Conservation (phyloP, 768 basidiomycete genomes). For the Lactarius psammicola region DNA sequence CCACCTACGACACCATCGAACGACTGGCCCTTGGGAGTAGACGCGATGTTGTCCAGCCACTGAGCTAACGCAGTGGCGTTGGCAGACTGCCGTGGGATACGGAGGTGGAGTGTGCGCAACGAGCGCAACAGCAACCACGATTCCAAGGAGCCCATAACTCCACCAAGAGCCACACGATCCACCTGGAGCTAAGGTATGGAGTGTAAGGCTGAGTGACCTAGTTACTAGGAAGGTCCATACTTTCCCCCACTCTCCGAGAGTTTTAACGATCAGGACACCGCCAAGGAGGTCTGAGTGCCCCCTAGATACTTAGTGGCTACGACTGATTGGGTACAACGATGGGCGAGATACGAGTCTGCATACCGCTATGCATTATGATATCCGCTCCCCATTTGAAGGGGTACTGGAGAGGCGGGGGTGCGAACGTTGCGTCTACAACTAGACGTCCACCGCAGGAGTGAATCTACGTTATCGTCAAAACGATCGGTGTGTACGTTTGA, state of each 20-base stretch:
- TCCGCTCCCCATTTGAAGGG: constrained; percentile 85
- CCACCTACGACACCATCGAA: constrained; percentile 72
- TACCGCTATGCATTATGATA: constrained; percentile 62
- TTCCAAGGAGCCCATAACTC: constrained; percentile 74
- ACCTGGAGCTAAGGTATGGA: constrained; percentile 50
- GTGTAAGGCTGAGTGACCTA: constrained; percentile 1
- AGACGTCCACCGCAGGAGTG: constrained; percentile 73
- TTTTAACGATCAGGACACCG: constrained; percentile 73
- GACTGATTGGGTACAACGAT: neutral
- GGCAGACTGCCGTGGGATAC: constrained; percentile 73
- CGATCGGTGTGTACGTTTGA: neutral
- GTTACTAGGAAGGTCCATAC: constrained; percentile 39
- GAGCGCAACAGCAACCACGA: constrained; percentile 84
- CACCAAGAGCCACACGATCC: constrained; percentile 64
- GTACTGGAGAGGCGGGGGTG: constrained; percentile 83
- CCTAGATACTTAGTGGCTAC: constrained; percentile 82
- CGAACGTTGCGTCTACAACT: constrained; percentile 83
- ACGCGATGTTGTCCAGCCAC: constrained; percentile 60
- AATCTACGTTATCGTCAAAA: constrained; percentile 30
- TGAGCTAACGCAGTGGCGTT: constrained; percentile 69
- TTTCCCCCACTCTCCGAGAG: constrained; percentile 58
- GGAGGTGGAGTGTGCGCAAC: constrained; percentile 76
- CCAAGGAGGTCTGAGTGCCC: constrained; percentile 82
- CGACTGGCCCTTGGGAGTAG: constrained; percentile 47
- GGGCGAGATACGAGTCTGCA: neutral